Conservation (phyloP, 1,139 yeast species). For the Wickerhamiella infanticola region DNA sequence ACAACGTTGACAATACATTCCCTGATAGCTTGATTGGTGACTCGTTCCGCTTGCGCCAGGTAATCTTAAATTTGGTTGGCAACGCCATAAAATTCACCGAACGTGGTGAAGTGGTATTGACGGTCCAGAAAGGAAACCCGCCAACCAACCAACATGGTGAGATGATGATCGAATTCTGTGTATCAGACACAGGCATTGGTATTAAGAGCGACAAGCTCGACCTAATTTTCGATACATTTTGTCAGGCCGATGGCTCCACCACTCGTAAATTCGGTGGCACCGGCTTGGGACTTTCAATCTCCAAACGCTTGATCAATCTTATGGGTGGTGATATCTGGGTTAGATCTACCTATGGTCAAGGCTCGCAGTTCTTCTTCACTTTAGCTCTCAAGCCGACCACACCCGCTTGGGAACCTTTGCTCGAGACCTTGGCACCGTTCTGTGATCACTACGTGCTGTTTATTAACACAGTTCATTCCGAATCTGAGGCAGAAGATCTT, state of each 20-base stretch:
- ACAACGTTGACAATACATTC: conserved; percentile 72
- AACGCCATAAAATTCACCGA: conserved; percentile 80
- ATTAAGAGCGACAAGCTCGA: conserved; percentile 72
- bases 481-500: conserved; percentile 35
- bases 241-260: conserved; percentile 87
- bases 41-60: conserved; percentile 72
- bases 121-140: conserved; percentile 25
- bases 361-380: conserved; percentile 69
- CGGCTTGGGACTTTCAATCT: conserved; percentile 72
- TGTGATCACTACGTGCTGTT: conserved; percentile 53
- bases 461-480: conserved; percentile 49
- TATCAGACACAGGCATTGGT: conserved; percentile 81
- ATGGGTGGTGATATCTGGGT: conserved; percentile 92
- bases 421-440: conserved; percentile 61
- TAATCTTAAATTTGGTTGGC: conserved; percentile 68
- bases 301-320: conserved; percentile 68
- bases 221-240: conserved; percentile 71
- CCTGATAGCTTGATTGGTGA: conserved; percentile 80
- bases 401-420: conserved; percentile 44
- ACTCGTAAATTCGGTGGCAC: conserved; percentile 89
- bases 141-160: conserved; percentile 31
- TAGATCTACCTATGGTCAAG: conserved; percentile 62
- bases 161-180: conserved; percentile 65
- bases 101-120: conserved; percentile 48
- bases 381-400: conserved; percentile 63